Evolutionary conservation across 257 asterid genomes (phyloP).

Genomic region (Verbena officinalis): DNA sequence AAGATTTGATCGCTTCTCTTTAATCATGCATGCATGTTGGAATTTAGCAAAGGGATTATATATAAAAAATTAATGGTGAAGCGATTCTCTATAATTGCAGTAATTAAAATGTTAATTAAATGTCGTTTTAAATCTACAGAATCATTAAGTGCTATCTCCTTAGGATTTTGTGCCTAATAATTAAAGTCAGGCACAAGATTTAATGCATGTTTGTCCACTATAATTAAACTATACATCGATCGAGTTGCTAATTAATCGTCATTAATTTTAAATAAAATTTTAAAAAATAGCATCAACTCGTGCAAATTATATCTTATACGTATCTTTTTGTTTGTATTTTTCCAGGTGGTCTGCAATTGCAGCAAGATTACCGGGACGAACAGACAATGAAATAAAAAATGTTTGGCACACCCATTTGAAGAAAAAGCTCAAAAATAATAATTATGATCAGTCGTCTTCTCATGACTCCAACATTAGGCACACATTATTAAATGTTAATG

Average conservation of each 20-base stretch:
- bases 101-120: slow-evolving; percentile 11
- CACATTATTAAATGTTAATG: background rate
- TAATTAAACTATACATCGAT: slow-evolving; percentile 26
- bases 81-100: slow-evolving; percentile 25
- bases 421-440: slow-evolving; percentile 51
- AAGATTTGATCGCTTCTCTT: slow-evolving; percentile 40
- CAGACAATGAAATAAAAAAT: slow-evolving; percentile 90
- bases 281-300: background rate
- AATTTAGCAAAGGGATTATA: slow-evolving; percentile 36
- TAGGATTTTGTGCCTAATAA: slow-evolving; percentile 41
- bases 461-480: slow-evolving; percentile 47
- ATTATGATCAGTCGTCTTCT: slow-evolving; percentile 35
- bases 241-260: slow-evolving; percentile 23
- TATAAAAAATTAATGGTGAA: slow-evolving; percentile 18
- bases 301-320: slow-evolving; percentile 7
- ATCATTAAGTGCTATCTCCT: slow-evolving; percentile 42
- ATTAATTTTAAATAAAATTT: background rate
- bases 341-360: slow-evolving; percentile 93
- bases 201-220: slow-evolving; percentile 34
- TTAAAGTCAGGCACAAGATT: slow-evolving; percentile 39
- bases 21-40: slow-evolving; percentile 43
- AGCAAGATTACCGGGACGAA: slow-evolving; percentile 80
- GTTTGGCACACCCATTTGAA: slow-evolving; percentile 90
- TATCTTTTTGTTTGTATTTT: background rate
- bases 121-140: slow-evolving; percentile 25